Conservation (phyloP, 345 rosid species). For the Hirschfeldia incana region DNA sequence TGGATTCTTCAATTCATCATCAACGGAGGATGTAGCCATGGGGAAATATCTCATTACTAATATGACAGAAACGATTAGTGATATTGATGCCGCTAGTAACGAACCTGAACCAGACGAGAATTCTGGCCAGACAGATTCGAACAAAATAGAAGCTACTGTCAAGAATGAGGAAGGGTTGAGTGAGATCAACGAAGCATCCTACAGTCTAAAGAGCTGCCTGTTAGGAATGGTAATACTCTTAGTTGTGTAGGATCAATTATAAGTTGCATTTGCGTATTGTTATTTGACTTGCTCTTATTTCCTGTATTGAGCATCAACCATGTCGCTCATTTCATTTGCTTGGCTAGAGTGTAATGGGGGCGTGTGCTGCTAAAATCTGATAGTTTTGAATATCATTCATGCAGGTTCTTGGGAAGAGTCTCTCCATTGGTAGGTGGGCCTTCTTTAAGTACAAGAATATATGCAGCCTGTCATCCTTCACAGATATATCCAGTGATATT, state of each 20-base stretch:
- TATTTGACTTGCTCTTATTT: neutral
- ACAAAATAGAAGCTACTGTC: conserved; percentile 35
- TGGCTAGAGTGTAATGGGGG: neutral
- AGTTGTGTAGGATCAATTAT: conserved; percentile 15
- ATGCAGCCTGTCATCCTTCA: conserved; percentile 49
- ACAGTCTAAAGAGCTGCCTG: conserved; percentile 53
- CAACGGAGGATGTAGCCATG: conserved; percentile 52
- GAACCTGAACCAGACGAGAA: conserved; percentile 42
- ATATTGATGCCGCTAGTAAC: conserved; percentile 40
- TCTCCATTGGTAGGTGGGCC: conserved; percentile 70
- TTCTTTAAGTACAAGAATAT: conserved; percentile 60
- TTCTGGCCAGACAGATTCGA: conserved; percentile 43
- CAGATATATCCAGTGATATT: conserved; percentile 46
- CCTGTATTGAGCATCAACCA: neutral
- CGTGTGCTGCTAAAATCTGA: conserved; percentile 20
- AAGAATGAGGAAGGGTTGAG: conserved; percentile 38
- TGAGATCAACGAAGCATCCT: conserved; percentile 41
- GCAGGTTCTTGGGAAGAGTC: conserved; percentile 67
- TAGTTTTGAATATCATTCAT: conserved; percentile 27
- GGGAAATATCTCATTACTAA: conserved; percentile 66
- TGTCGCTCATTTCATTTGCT: conserved; percentile 15
- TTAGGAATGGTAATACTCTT: conserved; percentile 69
- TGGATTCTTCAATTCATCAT: conserved; percentile 60
- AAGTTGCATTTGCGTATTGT: conserved; percentile 2
- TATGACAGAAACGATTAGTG: conserved; percentile 52